Evolutionary conservation across 2,329 filamentous ascomycete genomes (phyloP), one percentile per base, ranked within the genome.

Genomic region (Thielaviopsis musarum): DNA sequence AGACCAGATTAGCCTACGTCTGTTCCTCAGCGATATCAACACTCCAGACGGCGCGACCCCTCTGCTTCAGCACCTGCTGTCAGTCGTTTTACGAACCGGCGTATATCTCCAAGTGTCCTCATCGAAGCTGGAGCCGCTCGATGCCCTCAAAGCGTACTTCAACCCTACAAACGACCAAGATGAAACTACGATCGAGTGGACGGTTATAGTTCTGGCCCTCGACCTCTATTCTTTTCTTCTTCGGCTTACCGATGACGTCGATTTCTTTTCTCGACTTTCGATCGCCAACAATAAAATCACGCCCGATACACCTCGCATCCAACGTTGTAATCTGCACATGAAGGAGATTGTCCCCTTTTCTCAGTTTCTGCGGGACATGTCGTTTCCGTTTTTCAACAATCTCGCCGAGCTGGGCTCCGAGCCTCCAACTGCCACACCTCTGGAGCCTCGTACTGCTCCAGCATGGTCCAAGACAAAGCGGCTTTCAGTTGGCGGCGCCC

Each of bases 211-310:
- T 0, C 78, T 98, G 0, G 97, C 98, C 67, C 77, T 98, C 5
- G 93, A 98, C 66, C 78, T 98, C 0, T 98, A 96, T 68, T 89
- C 87, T 1, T 97, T 97, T 68, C 82, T 96, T 2, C 75, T 97
- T 13, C 87, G 93, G 65, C 82, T 97, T 38, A 95, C 91, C 69
- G 93, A 98, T 65, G 93, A 98, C 64, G 91, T 97, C 64, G 93
- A 98, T 66, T 98, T 98, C 68, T 86, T 95, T 63, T 80, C 82
- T 60, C 77, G 77, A 59, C 72, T 79, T 62, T 72, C 73, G 75
- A 26, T 51, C 19, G 15, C 38, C 3, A 51, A 54, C 38, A 9
- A 17, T 7, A 26, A 12, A 6, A 64, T 67, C 54, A 73, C 69
- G 28, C 72, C 69, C 24, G 45, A 58, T 12, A 74, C 66, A 59